phyloP scores from a whole-genome alignment of 441 rosid species.

The Geranium incanum region DNA sequence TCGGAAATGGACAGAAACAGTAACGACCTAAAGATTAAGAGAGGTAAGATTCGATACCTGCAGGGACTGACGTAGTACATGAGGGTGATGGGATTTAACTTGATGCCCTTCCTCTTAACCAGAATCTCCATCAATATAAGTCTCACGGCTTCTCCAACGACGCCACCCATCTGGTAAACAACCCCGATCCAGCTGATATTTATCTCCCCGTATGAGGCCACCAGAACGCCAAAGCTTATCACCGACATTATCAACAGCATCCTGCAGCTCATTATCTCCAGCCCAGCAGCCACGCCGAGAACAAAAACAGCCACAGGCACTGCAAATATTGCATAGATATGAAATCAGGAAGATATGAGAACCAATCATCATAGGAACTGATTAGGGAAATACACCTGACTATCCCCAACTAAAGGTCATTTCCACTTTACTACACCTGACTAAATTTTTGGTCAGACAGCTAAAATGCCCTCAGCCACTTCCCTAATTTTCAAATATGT shows the following conservation, averaged over 20 bases:
- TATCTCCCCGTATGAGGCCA: constrained; percentile 88
- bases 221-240: constrained; percentile 89
- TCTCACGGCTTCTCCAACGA: constrained; percentile 85
- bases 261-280: constrained; percentile 85
- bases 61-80: constrained; percentile 96
- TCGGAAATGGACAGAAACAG: neutral
- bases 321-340: constrained; percentile 36
- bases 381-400: too few relatives aligned
- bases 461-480: too few relatives aligned
- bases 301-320: constrained; percentile 97
- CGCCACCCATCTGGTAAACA: constrained; percentile 98
- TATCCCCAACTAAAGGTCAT: too few relatives aligned
- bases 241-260: constrained; percentile 90
- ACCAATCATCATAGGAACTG: neutral
- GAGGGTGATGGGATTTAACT: constrained; percentile 74
- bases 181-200: constrained; percentile 87
- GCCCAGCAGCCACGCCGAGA: constrained; percentile 89
- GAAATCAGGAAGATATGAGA: constrained; percentile 16
- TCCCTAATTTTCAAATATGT: too few relatives aligned
- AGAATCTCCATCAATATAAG: constrained; percentile 90
- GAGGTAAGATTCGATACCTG: constrained; percentile 40
- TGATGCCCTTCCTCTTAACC: constrained; percentile 90
- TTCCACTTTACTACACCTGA: too few relatives aligned
- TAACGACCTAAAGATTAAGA: neutral
- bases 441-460: too few relatives aligned